Base-by-base conservation (phyloP, 169 alveolate species). In the Eimeria acervulina region DNA sequence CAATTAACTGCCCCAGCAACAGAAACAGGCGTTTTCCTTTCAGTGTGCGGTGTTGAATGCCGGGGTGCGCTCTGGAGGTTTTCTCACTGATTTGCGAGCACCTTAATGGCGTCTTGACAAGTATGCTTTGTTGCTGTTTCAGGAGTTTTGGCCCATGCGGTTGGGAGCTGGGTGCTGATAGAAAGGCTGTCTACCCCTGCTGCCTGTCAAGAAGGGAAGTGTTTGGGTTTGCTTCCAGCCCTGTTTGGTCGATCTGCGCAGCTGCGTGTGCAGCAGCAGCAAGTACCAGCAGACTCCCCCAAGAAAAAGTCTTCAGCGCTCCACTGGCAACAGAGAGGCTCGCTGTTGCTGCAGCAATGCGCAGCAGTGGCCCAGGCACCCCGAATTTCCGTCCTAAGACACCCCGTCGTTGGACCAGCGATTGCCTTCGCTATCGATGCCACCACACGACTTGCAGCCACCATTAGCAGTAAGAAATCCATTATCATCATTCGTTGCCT, bases 141-240 rank as follows among this genome's bases (percentile, higher is more conserved):
- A 93, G 96, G 93, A 0, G 87, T 93, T 59, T 52, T 93, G 33
- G 90, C 93, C 40, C 88, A 81, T 52, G 96, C 93, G 1, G 96
- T 93, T 26, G 96, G 96, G 10, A 42, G 28, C 59, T 93, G 96
- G 96, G 88, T 93, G 21, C 55, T 81, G 31, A 47, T 93, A 10
- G 96, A 93, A 40, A 42, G 96, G 52, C 66, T 88, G 36, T 36
- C 66, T 47, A 88, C 95, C n/a, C 85, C 51, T 66, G 72, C 95
- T 42, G 70, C 95, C 68, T 88, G 55, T 21, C 78, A 80, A 33
- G 88, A 83, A 13, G 94, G 93, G 44, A 26, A 19, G 93, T 80
- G 93, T n/a, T 51, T 93, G 21, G 96, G 96, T 15, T 68, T 93
- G 72, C 80, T 93, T 21, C 93, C 93, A 12, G 61, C 93, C 12